Percentiles rank a stretch among this genome's conserved stretches.
Conservation (phyloP, 164 flowering plant species). For the Nelumbo lutea region DNA sequence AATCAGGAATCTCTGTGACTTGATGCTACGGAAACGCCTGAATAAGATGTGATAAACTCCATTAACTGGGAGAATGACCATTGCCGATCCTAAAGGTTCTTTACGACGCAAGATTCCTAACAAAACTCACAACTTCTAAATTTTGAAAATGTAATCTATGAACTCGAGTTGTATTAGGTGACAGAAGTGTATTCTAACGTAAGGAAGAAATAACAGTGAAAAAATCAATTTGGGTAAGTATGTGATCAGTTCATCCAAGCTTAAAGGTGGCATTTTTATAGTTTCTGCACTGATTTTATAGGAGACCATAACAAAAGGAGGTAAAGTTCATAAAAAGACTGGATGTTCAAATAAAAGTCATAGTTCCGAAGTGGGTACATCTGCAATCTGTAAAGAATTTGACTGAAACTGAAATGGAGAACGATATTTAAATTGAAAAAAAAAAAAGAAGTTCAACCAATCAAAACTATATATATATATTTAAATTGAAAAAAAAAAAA, state of each 20-base stretch:
- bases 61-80: background rate
- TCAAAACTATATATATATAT: no score
- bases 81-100: background rate
- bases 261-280: background rate
- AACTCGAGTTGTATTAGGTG: background rate
- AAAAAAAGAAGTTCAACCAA: no score
- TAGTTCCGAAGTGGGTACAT: no score
- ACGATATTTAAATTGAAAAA: no score
- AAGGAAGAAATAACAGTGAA: background rate
- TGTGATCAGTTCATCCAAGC: background rate
- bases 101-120: background rate
- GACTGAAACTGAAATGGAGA: no score
- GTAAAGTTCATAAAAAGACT: background rate
- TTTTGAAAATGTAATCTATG: constrained; percentile 22
- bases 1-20: constrained; percentile 43
- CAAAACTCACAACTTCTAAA: background rate
- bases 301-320: background rate
- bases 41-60: background rate
- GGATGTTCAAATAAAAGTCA: background rate
- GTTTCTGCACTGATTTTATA: background rate
- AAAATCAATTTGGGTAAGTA: background rate
- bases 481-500: no score
- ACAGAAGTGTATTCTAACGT: background rate
- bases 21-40: background rate
- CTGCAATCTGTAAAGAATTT: no score